Percentiles rank a stretch among this genome's conserved stretches.
Evolutionary conservation across 2,329 filamentous ascomycete species (phyloP).

Genomic region (Colletotrichum sp.): DNA sequence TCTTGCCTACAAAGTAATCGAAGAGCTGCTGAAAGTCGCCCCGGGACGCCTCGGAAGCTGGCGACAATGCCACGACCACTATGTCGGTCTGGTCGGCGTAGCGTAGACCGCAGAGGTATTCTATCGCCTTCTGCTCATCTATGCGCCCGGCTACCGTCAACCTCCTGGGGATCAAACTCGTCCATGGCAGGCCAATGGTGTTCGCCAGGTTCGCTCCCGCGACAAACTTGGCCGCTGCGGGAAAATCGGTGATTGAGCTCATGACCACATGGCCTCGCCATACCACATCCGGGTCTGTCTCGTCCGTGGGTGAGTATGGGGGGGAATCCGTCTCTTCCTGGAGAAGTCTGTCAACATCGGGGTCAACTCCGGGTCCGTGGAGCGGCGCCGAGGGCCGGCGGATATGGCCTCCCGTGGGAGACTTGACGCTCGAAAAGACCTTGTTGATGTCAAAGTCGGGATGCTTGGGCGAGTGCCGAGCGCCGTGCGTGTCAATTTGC

Average conservation of each 20-base stretch:
- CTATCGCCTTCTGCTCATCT: slow-evolving; percentile 80
- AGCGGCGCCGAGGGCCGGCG: slow-evolving; percentile 55
- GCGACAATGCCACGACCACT: slow-evolving; percentile 75
- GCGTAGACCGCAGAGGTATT: slow-evolving; percentile 87
- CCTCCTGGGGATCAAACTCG: slow-evolving; percentile 72
- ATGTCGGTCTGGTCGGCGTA: slow-evolving; percentile 86
- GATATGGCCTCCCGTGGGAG: slow-evolving; percentile 61
- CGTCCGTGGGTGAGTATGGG: slow-evolving; percentile 82
- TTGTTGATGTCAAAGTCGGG: slow-evolving; percentile 82
- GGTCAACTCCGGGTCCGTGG: slow-evolving; percentile 73
- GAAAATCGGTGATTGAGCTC: slow-evolving; percentile 78
- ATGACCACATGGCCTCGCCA: slow-evolving; percentile 82
- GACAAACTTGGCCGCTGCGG: slow-evolving; percentile 79
- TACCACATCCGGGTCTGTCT: slow-evolving; percentile 72
- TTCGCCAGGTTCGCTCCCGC: slow-evolving; percentile 81
- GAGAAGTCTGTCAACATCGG: slow-evolving; percentile 88
- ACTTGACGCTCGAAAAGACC: slow-evolving; percentile 84
- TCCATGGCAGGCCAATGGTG: slow-evolving; percentile 65
- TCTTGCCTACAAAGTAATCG: slow-evolving; percentile 83
- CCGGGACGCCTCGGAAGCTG: slow-evolving; percentile 64
- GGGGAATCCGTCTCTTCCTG: slow-evolving; percentile 80
- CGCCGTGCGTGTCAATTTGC: slow-evolving; percentile 41
- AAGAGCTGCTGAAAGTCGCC: slow-evolving; percentile 78
- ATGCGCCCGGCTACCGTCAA: slow-evolving; percentile 82
- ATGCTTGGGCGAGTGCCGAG: slow-evolving; percentile 58